A percentile compares a stretch with the other conserved stretches of the same genome.
Conservation (phyloP, 306 rosid species). For the Fagus sylvatica region DNA sequence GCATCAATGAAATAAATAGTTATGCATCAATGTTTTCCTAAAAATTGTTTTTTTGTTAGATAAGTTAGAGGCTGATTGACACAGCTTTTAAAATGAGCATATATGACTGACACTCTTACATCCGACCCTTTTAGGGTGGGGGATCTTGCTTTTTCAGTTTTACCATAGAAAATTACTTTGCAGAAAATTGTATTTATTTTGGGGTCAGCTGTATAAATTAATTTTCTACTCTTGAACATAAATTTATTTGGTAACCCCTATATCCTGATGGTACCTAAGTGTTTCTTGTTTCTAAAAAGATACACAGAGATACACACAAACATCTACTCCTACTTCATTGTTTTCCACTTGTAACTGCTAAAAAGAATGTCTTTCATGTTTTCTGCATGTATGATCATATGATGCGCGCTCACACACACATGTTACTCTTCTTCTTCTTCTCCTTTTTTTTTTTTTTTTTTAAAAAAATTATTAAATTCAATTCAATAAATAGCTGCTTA, state of each 20-base stretch:
- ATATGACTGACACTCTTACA: background rate
- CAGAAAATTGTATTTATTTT: no score
- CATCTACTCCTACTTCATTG: background rate
- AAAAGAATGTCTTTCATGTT: slow-evolving; percentile 19
- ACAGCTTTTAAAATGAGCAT: background rate
- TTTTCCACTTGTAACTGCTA: slow-evolving; percentile 7
- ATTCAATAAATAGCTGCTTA: background rate
- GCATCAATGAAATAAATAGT: no score
- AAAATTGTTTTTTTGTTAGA: background rate
- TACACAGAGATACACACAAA: background rate
- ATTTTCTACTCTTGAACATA: background rate
- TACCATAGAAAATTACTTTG: no score
- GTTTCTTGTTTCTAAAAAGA: slow-evolving; percentile 3
- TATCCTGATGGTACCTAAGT: background rate
- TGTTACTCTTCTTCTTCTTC: no score
- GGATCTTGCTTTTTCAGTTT: no score
- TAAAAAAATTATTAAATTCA: no score
- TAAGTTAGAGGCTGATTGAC: background rate
- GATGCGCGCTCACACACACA: background rate
- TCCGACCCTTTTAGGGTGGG: background rate
- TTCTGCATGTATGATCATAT: background rate
- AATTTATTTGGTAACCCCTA: background rate
- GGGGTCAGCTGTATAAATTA: no score
- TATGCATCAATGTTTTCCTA: background rate
- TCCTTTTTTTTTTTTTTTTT: background rate